A percentile compares a stretch with the other conserved stretches of the same genome.
These are phyloP conservation scores for Micractinium sp. DNA, from an alignment of 139 green algal genomes.

Conservation along the genomic window DNA sequence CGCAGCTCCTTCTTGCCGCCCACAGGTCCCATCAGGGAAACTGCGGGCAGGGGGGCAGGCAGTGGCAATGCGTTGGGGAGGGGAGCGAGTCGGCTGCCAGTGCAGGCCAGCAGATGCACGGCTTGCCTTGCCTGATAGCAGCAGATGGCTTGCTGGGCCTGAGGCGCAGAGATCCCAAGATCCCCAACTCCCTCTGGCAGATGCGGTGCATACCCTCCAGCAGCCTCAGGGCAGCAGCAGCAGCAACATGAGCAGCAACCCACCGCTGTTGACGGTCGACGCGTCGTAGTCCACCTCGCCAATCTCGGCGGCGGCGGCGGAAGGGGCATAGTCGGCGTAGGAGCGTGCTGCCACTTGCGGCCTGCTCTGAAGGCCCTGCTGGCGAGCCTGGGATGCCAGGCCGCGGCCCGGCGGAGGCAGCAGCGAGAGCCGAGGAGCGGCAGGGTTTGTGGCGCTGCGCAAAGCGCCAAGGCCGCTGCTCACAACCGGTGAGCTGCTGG, in stretches of 20 bases:
- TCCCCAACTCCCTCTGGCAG: not conserved
- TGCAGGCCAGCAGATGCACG: not conserved
- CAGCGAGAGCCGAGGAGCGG: no score
- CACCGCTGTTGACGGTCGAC: conserved; percentile 4
- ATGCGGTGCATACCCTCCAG: not conserved
- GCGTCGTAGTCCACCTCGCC: conserved; percentile 29
- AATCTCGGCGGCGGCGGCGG: conserved; percentile 4
- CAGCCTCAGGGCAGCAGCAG: not conserved
- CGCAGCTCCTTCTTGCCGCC: conserved; percentile 36
- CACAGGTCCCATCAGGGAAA: conserved; percentile 38
- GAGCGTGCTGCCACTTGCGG: not conserved
- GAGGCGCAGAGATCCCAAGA: no score
- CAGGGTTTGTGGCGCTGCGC: no score
- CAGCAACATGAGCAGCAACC: not conserved
- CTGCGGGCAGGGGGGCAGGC: not conserved
- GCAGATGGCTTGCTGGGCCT: no score
- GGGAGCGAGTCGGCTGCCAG: not conserved
- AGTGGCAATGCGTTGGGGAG: not conserved
- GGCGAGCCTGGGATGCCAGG: no score
- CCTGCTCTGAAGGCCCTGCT: no score
- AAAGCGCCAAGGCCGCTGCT: no score
- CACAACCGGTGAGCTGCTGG: no score
- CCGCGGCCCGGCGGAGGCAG: no score
- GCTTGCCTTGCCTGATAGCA: no score
- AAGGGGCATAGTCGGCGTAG: not conserved